phyloP scores from a whole-genome alignment of 495 filamentous ascomycete species.

The Annulohypoxylon bovei region DNA sequence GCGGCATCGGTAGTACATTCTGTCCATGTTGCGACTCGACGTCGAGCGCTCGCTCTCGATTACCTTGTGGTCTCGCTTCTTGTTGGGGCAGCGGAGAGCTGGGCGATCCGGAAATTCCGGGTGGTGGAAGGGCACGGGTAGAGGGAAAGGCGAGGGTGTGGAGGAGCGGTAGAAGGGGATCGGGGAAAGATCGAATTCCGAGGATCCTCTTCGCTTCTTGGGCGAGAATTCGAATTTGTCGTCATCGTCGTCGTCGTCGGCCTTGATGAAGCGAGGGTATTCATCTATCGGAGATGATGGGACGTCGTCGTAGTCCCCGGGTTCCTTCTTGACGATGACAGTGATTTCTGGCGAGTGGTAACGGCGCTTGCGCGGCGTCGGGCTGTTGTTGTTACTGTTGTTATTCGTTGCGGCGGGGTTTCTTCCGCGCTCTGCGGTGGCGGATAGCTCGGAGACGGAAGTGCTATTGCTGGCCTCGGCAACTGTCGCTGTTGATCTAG shows the following conservation, averaged over 20 bases:
- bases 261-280: not conserved
- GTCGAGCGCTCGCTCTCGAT: slow-evolving; percentile 2
- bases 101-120: slow-evolving; percentile 14
- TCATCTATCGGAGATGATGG: not conserved
- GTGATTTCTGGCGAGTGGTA: not conserved
- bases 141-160: not conserved
- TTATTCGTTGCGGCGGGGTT: not conserved
- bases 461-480: not conserved
- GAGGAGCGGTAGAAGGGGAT: slow-evolving; percentile 10
- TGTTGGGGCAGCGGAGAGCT: slow-evolving; percentile 14
- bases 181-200: not conserved
- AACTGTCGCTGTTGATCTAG: not conserved
- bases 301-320: not conserved
- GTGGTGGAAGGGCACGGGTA: slow-evolving; percentile 5
- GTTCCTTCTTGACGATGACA: slow-evolving; percentile 1
- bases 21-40: not conserved
- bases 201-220: not conserved
- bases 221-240: slow-evolving; percentile 4
- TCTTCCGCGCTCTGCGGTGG: not conserved
- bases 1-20: slow-evolving; percentile 19
- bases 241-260: slow-evolving; percentile 3
- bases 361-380: not conserved
- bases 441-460: not conserved
- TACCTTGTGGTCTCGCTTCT: not conserved
- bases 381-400: not conserved